Base-by-base conservation (phyloP, 2,329 filamentous ascomycete genomes). In the Leptographium lundbergii region DNA sequence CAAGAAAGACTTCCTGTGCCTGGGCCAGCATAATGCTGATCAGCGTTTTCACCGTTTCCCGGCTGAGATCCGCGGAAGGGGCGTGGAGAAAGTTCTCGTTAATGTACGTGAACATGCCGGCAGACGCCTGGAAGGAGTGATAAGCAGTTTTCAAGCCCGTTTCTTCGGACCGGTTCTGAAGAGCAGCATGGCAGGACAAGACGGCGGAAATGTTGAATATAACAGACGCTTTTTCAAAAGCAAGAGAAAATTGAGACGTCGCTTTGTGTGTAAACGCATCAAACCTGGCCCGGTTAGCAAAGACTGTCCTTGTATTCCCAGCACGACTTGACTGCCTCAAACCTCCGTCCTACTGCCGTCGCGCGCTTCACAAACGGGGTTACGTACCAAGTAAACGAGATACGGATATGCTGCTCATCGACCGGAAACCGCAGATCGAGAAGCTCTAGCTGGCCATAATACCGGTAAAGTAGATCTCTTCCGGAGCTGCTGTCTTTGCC, bases 81-180 rank as follows among this genome's bases (percentile, higher is more conserved):
- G 94, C 94, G 68, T 99, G 94, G 42, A 99, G 77, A 70, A 99
- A 99, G 75, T 99, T 99, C 74, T 99, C 94, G 73, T 99, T 99
- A 76, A 99, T 99, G 69, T 99, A 99, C 57, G 92, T 97, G 72
- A 97, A 99, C 94, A 99, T 99, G 75, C 94, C 94, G 11, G 94
- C 94, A 9, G 92, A 91, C 48, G 94, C 94, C 72, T 99, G 94
- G 75, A 97, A 97, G 24, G 91, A 96, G 72, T 99, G 92, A 70
- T 97, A 99, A 22, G 94, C 90, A 17, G 91, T 92, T 75, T 99
- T 99, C 70, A 97, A 81, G 39, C 92, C 92, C 6, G 88, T 81
- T 69, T 99, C 94, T 69, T 97, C 91, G 63, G 88, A 88, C 56
- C 94, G 85, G 66, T 94, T 91, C 74, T 99, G 95, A 69, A 89